A percentile compares a stretch with the other conserved stretches of the same genome.
phyloP scores from a whole-genome alignment of 495 filamentous ascomycete genomes.

The Trichoderma reesei region DNA sequence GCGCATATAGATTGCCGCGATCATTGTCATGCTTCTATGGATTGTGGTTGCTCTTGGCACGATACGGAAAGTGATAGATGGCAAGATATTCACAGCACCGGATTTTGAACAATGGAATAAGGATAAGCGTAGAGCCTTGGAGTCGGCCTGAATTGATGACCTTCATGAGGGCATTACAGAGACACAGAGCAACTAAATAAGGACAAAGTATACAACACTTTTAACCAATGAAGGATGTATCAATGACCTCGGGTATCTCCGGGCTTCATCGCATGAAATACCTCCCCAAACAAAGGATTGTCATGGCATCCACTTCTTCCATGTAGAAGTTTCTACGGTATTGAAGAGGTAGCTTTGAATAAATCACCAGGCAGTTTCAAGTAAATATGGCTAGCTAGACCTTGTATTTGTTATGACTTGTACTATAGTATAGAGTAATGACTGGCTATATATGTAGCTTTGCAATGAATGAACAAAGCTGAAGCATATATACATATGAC shows the following conservation, averaged over 20 bases:
- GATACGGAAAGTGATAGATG: constrained; percentile 30
- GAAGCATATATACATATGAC: background rate
- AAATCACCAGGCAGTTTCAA: background rate
- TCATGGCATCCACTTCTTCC: too few species aligned
- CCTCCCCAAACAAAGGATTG: too few species aligned
- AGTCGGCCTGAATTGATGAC: background rate
- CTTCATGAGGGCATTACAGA: too few species aligned
- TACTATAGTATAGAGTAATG: background rate
- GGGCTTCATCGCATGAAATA: too few species aligned
- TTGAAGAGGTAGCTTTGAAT: too few species aligned
- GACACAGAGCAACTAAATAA: too few species aligned
- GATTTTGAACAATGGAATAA: constrained; percentile 35
- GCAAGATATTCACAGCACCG: constrained; percentile 41
- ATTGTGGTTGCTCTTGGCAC: constrained; percentile 37
- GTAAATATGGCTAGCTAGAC: background rate
- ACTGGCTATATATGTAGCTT: background rate
- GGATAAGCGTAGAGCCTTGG: background rate
- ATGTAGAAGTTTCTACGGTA: too few species aligned
- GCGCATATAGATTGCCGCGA: constrained; percentile 31
- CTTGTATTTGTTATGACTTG: background rate
- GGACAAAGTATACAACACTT: too few species aligned
- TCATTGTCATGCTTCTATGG: constrained; percentile 42
- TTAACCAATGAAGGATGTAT: too few species aligned
- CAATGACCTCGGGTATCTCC: too few species aligned
- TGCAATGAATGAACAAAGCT: background rate